phyloP scores from a whole-genome alignment of 371 early-diverging fungal genomes.

The Blakeslea trispora region DNA sequence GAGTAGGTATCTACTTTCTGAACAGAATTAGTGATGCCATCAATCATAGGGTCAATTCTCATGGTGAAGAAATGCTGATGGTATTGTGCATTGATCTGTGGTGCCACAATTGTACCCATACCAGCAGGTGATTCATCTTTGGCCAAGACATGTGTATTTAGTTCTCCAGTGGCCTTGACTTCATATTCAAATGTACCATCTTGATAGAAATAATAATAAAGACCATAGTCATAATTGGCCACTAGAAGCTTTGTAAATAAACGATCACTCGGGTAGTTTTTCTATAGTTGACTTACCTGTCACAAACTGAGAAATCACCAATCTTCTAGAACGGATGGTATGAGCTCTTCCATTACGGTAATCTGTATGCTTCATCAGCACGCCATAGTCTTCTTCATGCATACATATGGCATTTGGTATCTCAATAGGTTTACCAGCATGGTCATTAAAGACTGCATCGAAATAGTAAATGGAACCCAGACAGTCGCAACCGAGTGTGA shows the following conservation, averaged over 20 bases:
- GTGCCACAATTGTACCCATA: slow-evolving; percentile 54
- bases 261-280: background rate
- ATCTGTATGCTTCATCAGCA: slow-evolving; percentile 59
- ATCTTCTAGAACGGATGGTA: slow-evolving; percentile 51
- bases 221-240: slow-evolving; percentile 59
- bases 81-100: slow-evolving; percentile 54
- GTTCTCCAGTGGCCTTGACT: slow-evolving; percentile 58
- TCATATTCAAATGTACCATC: slow-evolving; percentile 61
- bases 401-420: slow-evolving; percentile 57
- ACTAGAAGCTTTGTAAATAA: slow-evolving; percentile 21
- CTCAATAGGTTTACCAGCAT: slow-evolving; percentile 47
- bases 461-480: slow-evolving; percentile 58
- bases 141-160: slow-evolving; percentile 56
- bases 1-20: slow-evolving; percentile 39
- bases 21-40: slow-evolving; percentile 49
- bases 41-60: slow-evolving; percentile 59
- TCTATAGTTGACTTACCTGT: slow-evolving; percentile 34
- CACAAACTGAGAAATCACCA: slow-evolving; percentile 56
- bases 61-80: slow-evolving; percentile 61
- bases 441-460: slow-evolving; percentile 55
- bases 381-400: slow-evolving; percentile 57
- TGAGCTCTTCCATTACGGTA: slow-evolving; percentile 54
- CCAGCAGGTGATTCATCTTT: slow-evolving; percentile 49
- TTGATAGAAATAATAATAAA: slow-evolving; percentile 60
- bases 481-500: slow-evolving; percentile 55